Base-by-base conservation (phyloP, 345 rosid genomes). In the Physaria fendleri region DNA sequence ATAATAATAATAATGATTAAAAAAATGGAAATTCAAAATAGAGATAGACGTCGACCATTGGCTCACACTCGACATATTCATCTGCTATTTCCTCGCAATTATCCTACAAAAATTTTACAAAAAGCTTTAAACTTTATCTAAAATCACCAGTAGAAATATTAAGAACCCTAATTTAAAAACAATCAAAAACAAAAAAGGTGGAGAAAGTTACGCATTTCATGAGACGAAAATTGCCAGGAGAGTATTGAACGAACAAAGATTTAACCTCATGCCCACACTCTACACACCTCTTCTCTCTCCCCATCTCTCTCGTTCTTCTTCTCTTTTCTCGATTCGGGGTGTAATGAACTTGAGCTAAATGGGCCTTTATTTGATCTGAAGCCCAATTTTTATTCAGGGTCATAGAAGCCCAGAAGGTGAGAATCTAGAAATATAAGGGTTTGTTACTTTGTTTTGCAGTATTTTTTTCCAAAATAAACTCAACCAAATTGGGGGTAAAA, bases 181-280 rank as follows among this genome's bases (percentile, higher is more conserved):
- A n/a, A n/a, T n/a, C n/a, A n/a, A n/a, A n/a, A n/a, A n/a, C n/a
- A n/a, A n/a, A n/a, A n/a, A n/a, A n/a, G n/a, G n/a, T n/a, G n/a
- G n/a, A n/a, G n/a, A n/a, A n/a, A n/a, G n/a, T 38, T 79, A 87
- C 95, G 52, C 95, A 90, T 90, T 79, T 87, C 82, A 77, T 76
- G 68, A 87, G 85, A 0, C 93, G 85, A 61, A 84, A 79, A 69
- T 80, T 83, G 2, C 84, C 90, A 1, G 82, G 85, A 6, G 95
- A 87, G 74, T 81, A 85, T 30, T 80, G 90, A 15, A 90, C 73
- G 65, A 76, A 83, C 52, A 87, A 80, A 4, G 74, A 77, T 55
- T 76, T 73, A 60, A 87, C 74, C 10, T 27, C 59, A 57, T 78
- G 74, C 7, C 85, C 92, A 68, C 86, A 90, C 73, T 78, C 74